These are phyloP conservation scores for Ogataea pignaliae DNA, from an alignment of 805 yeast genomes.

Conservation along the genomic window DNA sequence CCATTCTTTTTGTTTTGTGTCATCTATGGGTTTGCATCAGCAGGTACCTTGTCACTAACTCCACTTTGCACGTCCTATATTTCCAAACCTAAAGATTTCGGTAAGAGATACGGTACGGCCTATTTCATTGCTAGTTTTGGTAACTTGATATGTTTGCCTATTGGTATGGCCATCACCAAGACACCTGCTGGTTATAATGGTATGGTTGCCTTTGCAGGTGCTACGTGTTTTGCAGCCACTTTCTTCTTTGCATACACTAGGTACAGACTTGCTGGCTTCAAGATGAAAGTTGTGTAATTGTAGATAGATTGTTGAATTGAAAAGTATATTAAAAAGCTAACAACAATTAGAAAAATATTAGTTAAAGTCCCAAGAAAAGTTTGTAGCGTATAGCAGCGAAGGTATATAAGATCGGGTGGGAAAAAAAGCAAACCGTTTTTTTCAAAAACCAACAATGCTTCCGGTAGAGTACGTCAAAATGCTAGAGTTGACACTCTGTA, in stretches of 20 bases:
- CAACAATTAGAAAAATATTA: too few relatives aligned
- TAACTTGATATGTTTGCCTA: conserved; percentile 44
- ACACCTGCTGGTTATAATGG: conserved; percentile 26
- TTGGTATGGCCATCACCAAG: conserved; percentile 33
- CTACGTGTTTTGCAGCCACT: conserved; percentile 22
- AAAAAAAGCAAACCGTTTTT: too few relatives aligned
- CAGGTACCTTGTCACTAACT: conserved; percentile 58
- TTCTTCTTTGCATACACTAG: conserved; percentile 17
- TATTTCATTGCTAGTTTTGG: conserved; percentile 46
- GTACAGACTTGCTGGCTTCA: conserved; percentile 22
- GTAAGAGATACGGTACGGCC: conserved; percentile 66
- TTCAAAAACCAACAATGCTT: conserved; percentile 24
- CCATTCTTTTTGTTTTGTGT: conserved; percentile 50
- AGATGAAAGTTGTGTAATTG: neutral
- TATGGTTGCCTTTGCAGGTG: conserved; percentile 31
- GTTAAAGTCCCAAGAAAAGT: too few relatives aligned
- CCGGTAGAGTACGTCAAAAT: conserved; percentile 23
- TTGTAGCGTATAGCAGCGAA: too few relatives aligned
- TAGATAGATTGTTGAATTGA: too few relatives aligned
- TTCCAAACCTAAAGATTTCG: conserved; percentile 60
- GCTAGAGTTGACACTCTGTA: conserved; percentile 22
- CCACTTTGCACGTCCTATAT: conserved; percentile 70
- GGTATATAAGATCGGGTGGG: too few relatives aligned
- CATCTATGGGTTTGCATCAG: conserved; percentile 53
- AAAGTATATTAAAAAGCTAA: too few relatives aligned